Evolutionary conservation across 139 green algal species (phyloP), one percentile per base, ranked within the genome.

Genomic region (Haematococcus sp.): DNA sequence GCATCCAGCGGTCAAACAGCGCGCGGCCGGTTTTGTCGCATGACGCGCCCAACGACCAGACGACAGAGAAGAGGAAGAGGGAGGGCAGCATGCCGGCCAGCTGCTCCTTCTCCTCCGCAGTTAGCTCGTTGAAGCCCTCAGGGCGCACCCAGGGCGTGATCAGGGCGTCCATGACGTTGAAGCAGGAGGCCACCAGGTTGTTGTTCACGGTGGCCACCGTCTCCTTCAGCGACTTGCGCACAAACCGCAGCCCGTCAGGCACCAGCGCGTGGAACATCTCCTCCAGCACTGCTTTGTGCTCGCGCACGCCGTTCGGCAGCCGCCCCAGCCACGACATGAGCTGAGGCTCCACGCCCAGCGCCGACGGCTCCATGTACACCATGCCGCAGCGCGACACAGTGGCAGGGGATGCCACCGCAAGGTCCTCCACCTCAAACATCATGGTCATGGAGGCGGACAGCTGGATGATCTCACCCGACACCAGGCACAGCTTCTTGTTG

Each of bases 401-500:
- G 27, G 90, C 90, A 25, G 90, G 90, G 3, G 85, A 92, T 11
- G 90, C 89, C 22, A 94, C 88, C 2, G 80, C 83, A 22, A 90
- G 76, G 70, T 92, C 83, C 74, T 92, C 84, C 23, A 91, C 81
- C 80, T 95, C 90, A 73, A 95, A 95, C 88, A 95, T 95, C 90
- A 95, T 95, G 28, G 90, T 94, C 90, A 95, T 95, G 16, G 67
- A 40, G 9, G 75, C 9, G n/a, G 82, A 86, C 67, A 95, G 81
- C 86, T 91, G 84, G 70, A 95, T 95, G 83, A 94, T 94, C 80
- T 94, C 90, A 23, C 90, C 90, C 25, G 64, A 84, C 64, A 95
- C 90, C 32, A 95, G 84, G 84, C 90, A 95, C 51, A 95, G 86
- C 86, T 95, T 95, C 83, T 94, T 94, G 84, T 94, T 94, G 87